Conservation (phyloP, 495 filamentous ascomycete species). For the Xylaria intraflava region DNA sequence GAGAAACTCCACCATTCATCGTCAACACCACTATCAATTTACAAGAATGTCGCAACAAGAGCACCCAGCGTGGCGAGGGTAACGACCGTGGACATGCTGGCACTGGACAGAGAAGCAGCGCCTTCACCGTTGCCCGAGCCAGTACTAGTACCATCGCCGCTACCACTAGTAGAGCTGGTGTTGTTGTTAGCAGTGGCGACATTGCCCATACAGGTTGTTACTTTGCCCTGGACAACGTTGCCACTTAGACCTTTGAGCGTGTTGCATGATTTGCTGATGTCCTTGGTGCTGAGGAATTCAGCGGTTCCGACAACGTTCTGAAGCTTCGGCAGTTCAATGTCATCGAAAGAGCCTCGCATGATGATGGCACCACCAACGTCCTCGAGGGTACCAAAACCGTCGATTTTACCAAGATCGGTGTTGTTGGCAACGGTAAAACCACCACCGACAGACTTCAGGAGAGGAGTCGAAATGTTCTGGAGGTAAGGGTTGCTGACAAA, state of each 20-base stretch:
- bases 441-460: slow-evolving; percentile 62
- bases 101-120: slow-evolving; percentile 24
- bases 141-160: slow-evolving; percentile 14
- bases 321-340: slow-evolving; percentile 63
- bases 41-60: slow-evolving; percentile 29
- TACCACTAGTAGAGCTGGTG: slow-evolving; percentile 24
- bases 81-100: slow-evolving; percentile 34
- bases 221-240: slow-evolving; percentile 54
- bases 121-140: slow-evolving; percentile 17
- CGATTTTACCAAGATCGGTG: slow-evolving; percentile 57
- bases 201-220: slow-evolving; percentile 47
- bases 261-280: slow-evolving; percentile 47
- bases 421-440: slow-evolving; percentile 84
- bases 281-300: slow-evolving; percentile 69
- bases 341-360: slow-evolving; percentile 75
- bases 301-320: slow-evolving; percentile 77
- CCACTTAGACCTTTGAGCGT: slow-evolving; percentile 41
- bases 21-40: slow-evolving; percentile 9
- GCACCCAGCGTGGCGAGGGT: slow-evolving; percentile 34
- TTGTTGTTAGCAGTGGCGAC: slow-evolving; percentile 38
- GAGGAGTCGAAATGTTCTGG: slow-evolving; percentile 67
- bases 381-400: slow-evolving; percentile 58
- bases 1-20: not conserved
- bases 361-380: slow-evolving; percentile 80
- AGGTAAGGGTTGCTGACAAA: slow-evolving; percentile 74